Conservation (phyloP, 1,284 basidiomycete genomes). For the Microbotryomycetes sp. region DNA sequence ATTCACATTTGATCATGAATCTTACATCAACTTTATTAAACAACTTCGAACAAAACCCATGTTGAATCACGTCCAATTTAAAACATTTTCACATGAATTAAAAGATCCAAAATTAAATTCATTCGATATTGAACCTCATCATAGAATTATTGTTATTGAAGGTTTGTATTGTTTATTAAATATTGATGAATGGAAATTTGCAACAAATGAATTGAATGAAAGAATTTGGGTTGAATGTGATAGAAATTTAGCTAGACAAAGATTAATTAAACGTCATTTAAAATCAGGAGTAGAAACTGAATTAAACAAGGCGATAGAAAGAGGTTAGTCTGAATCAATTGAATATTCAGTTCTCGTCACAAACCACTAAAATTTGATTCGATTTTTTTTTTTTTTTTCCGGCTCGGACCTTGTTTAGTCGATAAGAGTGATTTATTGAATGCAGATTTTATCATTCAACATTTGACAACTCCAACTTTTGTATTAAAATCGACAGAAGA, state of each 20-base stretch:
- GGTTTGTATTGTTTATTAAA: slow-evolving; percentile 73
- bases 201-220: slow-evolving; percentile 63
- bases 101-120: slow-evolving; percentile 49
- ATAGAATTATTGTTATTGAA: slow-evolving; percentile 74
- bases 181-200: slow-evolving; percentile 63
- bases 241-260: slow-evolving; percentile 53
- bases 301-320: slow-evolving; percentile 58
- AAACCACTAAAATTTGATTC: no score
- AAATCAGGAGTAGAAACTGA: slow-evolving; percentile 64
- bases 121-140: slow-evolving; percentile 54
- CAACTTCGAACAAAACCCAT: slow-evolving; percentile 47
- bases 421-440: slow-evolving; percentile 34
- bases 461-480: slow-evolving; percentile 15
- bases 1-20: slow-evolving; percentile 46
- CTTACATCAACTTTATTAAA: slow-evolving; percentile 62
- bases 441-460: slow-evolving; percentile 25
- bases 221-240: slow-evolving; percentile 69
- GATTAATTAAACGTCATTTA: slow-evolving; percentile 69
- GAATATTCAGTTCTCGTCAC: no score
- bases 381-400: neutral
- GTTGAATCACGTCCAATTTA: slow-evolving; percentile 37
- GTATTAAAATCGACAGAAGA: slow-evolving; percentile 25
- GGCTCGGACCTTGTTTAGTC: slow-evolving; percentile 4
- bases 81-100: slow-evolving; percentile 47
- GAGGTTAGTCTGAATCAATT: slow-evolving; percentile 69